Percentiles rank a stretch among this genome's conserved stretches.
Evolutionary conservation across 2,329 filamentous ascomycete species (phyloP).

Genomic region (Colletotrichum abscissum): DNA sequence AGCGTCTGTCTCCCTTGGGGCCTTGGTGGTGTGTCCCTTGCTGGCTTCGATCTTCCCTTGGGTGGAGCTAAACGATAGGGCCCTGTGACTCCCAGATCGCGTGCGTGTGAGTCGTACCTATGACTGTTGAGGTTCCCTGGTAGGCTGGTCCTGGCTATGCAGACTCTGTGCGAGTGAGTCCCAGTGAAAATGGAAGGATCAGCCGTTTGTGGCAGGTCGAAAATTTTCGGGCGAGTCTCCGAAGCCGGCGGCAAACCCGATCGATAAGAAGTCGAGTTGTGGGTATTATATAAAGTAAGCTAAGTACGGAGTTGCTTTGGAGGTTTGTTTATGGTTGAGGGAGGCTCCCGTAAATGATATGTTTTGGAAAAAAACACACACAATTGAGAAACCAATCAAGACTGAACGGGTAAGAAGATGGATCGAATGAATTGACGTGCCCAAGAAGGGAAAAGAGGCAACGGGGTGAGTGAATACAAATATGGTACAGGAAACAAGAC

Average conservation of each 20-base stretch:
- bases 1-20: neutral
- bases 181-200: slow-evolving; percentile 11
- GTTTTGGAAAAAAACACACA: neutral
- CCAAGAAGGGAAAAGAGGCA: neutral
- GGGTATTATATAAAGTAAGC: slow-evolving; percentile 12
- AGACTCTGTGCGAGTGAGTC: slow-evolving; percentile 19
- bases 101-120: slow-evolving; percentile 21
- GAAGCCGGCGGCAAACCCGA: slow-evolving; percentile 27
- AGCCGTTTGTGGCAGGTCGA: slow-evolving; percentile 21
- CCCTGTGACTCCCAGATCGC: slow-evolving; percentile 22
- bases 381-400: neutral
- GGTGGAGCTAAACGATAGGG: slow-evolving; percentile 22
- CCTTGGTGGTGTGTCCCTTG: neutral
- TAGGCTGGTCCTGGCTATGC: slow-evolving; percentile 11
- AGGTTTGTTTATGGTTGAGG: neutral
- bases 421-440: neutral
- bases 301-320: neutral
- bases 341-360: neutral
- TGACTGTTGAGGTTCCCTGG: slow-evolving; percentile 23
- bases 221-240: slow-evolving; percentile 21
- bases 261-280: slow-evolving; percentile 26
- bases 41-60: neutral
- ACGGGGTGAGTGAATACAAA: slow-evolving; percentile 4
- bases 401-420: neutral
- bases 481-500: slow-evolving; percentile 6